Percentiles rank a stretch among this genome's conserved stretches.
phyloP scores from a whole-genome alignment of 495 filamentous ascomycete genomes.

The Hypoxylon lienhwacheense region DNA sequence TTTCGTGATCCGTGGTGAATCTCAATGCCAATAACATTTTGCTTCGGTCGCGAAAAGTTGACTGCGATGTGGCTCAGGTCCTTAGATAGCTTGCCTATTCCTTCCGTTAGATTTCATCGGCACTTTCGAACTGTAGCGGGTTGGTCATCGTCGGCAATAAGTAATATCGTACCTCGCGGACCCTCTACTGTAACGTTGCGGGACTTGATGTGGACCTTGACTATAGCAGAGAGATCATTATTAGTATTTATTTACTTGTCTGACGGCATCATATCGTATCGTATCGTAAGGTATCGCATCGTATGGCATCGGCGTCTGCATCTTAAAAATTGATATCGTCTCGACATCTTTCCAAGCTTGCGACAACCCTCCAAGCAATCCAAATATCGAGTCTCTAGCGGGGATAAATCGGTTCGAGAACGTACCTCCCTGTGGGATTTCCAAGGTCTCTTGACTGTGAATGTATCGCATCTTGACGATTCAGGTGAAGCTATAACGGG shows the following conservation, averaged over 20 bases:
- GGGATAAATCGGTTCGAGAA: slow-evolving; percentile 25
- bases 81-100: slow-evolving; percentile 85
- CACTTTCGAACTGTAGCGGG: background rate
- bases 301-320: no score
- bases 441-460: slow-evolving; percentile 91
- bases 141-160: slow-evolving; percentile 3
- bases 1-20: slow-evolving; percentile 97
- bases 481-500: slow-evolving; percentile 39
- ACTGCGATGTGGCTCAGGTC: slow-evolving; percentile 94
- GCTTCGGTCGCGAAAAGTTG: slow-evolving; percentile 83
- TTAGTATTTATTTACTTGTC: slow-evolving; percentile 49
- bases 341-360: slow-evolving; percentile 8
- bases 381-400: background rate
- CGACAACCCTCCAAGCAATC: slow-evolving; percentile 1
- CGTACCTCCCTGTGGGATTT: slow-evolving; percentile 96
- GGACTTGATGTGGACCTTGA: slow-evolving; percentile 95
- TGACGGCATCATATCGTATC: no score
- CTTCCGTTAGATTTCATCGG: slow-evolving; percentile 32
- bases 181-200: slow-evolving; percentile 94
- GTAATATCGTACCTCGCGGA: slow-evolving; percentile 69
- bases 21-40: slow-evolving; percentile 87
- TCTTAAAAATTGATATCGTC: background rate
- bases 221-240: slow-evolving; percentile 54
- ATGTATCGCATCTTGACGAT: slow-evolving; percentile 93
- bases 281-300: slow-evolving; percentile 19